Percentiles rank a stretch among this genome's conserved stretches.
Evolutionary conservation across 768 basidiomycete genomes (phyloP).

Genomic region (Punctularia strigosozonata): DNA sequence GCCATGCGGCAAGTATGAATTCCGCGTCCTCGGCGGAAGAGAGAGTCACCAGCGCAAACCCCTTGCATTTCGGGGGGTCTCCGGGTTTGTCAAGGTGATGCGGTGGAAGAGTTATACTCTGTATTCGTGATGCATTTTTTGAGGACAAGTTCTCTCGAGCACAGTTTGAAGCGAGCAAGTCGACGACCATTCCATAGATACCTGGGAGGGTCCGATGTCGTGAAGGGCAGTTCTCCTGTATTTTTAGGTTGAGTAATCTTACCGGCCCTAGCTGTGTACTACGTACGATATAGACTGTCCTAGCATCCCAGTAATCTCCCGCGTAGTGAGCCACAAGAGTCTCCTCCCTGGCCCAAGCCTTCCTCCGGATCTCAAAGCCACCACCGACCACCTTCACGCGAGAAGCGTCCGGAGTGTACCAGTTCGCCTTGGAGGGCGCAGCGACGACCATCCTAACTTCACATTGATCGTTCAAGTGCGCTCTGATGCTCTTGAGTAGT

Average conservation of each 20-base stretch:
- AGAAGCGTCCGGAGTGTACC: constrained; percentile 22
- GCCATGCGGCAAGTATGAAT: constrained; percentile 39
- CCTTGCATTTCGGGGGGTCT: constrained; percentile 49
- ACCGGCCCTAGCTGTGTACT: no score
- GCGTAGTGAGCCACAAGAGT: constrained; percentile 15
- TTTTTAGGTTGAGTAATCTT: not conserved
- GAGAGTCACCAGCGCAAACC: constrained; percentile 64
- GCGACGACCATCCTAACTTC: constrained; percentile 55
- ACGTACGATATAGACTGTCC: constrained; percentile 61
- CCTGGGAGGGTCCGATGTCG: constrained; percentile 38
- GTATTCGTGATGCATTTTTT: constrained; percentile 22
- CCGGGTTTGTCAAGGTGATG: constrained; percentile 53
- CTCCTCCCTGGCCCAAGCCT: constrained; percentile 24
- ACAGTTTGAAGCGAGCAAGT: constrained; percentile 17
- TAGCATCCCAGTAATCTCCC: constrained; percentile 45
- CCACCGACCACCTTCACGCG: constrained; percentile 25
- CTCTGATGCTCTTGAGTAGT: constrained; percentile 50
- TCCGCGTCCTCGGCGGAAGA: constrained; percentile 25
- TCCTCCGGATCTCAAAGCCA: constrained; percentile 57
- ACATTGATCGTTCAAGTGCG: constrained; percentile 29
- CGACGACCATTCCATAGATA: constrained; percentile 32
- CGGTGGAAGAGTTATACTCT: constrained; percentile 43
- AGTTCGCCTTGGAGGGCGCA: constrained; percentile 24
- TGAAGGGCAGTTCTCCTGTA: constrained; percentile 60
- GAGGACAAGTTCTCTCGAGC: constrained; percentile 1